phyloP scores from a whole-genome alignment of 257 asterid genomes.

The Galeopsis tetrahit region DNA sequence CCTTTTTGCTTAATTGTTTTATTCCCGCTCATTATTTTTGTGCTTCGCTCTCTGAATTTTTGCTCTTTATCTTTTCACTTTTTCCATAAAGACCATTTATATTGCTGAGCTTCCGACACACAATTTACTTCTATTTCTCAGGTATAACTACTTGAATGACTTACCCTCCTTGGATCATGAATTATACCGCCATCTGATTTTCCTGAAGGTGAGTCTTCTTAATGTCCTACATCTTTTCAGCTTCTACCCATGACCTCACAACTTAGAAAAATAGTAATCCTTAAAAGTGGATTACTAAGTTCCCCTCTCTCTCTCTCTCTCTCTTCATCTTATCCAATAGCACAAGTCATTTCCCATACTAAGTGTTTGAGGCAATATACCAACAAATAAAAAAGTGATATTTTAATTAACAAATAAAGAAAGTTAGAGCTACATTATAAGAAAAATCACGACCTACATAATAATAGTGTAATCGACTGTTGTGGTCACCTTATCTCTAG shows the following conservation, averaged over 20 bases:
- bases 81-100: neutral
- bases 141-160: conserved; percentile 95
- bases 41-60: conserved; percentile 11
- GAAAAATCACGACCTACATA: conserved; percentile 10
- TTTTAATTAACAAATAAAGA: conserved; percentile 10
- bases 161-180: conserved; percentile 98
- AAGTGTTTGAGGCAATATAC: conserved; percentile 14
- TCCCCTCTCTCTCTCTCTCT: neutral
- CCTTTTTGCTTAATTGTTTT: neutral
- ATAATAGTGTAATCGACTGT: neutral
- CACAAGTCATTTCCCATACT: neutral
- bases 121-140: conserved; percentile 43
- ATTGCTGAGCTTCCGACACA: conserved; percentile 21
- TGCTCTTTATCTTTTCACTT: neutral
- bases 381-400: neutral
- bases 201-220: conserved; percentile 70
- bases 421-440: conserved; percentile 6
- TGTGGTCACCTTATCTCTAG: neutral
- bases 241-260: neutral
- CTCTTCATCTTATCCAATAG: conserved; percentile 4
- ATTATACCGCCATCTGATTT: conserved; percentile 89
- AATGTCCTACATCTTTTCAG: conserved; percentile 14
- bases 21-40: conserved; percentile 4
- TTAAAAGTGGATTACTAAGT: neutral
- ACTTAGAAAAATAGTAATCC: neutral